These are phyloP conservation scores for Echinochloa phyllopogon DNA, from an alignment of 176 grass and related monocot genomes.

Conservation along the genomic window DNA sequence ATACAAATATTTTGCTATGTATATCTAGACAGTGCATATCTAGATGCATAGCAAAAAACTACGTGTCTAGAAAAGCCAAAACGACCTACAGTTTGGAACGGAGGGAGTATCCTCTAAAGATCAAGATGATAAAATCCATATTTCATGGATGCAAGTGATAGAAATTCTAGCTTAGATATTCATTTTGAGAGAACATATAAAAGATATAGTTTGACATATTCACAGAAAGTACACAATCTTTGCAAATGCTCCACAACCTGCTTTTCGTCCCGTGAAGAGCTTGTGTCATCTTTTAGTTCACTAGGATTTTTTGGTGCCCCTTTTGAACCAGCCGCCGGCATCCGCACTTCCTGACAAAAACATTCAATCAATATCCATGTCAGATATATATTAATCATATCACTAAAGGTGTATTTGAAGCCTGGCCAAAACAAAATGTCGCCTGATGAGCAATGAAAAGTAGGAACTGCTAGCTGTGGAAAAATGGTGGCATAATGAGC, in stretches of 20 bases:
- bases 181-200: not conserved
- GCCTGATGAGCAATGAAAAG: conserved; percentile 2
- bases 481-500: not conserved
- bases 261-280: conserved; percentile 81
- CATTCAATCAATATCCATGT: conserved; percentile 19
- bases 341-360: conserved; percentile 86
- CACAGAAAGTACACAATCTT: conserved; percentile 1
- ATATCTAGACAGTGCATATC: no score
- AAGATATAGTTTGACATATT: not conserved
- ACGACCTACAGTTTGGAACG: no score
- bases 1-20: no score
- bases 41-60: no score
- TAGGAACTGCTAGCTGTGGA: not conserved
- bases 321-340: conserved; percentile 92
- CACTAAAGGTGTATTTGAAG: conserved; percentile 16
- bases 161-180: not conserved
- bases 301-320: conserved; percentile 76
- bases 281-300: conserved; percentile 93
- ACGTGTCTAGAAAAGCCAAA: no score
- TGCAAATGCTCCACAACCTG: conserved; percentile 51
- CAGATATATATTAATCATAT: conserved; percentile 1
- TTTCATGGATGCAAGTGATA: not conserved
- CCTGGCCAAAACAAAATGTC: not conserved
- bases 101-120: not conserved
- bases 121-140: not conserved